These are phyloP conservation scores for Aschersonia sp. DNA, from an alignment of 2,329 filamentous ascomycete genomes.

Conservation along the genomic window DNA sequence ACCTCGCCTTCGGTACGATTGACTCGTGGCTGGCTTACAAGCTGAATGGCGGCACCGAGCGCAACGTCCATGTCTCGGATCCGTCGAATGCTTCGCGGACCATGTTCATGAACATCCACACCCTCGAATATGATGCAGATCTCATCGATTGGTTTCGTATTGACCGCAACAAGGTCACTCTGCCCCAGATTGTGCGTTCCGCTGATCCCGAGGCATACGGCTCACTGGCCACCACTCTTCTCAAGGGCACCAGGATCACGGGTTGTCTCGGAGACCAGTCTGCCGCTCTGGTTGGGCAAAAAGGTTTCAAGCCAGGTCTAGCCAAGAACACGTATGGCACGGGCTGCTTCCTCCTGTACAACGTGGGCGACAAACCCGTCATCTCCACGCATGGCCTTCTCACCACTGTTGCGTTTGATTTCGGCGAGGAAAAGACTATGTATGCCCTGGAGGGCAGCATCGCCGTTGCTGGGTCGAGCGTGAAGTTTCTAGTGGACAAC, in stretches of 20 bases:
- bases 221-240: slow-evolving; percentile 39
- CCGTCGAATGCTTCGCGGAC: slow-evolving; percentile 72
- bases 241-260: slow-evolving; percentile 57
- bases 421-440: slow-evolving; percentile 50
- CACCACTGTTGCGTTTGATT: slow-evolving; percentile 65
- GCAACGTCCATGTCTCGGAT: slow-evolving; percentile 60
- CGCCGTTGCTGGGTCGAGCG: slow-evolving; percentile 61
- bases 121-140: slow-evolving; percentile 57
- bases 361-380: slow-evolving; percentile 66
- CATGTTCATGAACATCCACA: slow-evolving; percentile 78
- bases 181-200: slow-evolving; percentile 68
- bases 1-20: slow-evolving; percentile 65
- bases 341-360: slow-evolving; percentile 74
- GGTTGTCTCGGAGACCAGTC: slow-evolving; percentile 75
- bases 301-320: slow-evolving; percentile 59
- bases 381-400: slow-evolving; percentile 65
- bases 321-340: slow-evolving; percentile 84
- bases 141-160: slow-evolving; percentile 64
- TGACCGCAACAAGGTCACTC: slow-evolving; percentile 50
- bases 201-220: slow-evolving; percentile 59
- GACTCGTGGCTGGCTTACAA: slow-evolving; percentile 73
- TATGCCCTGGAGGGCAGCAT: slow-evolving; percentile 70
- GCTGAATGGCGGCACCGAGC: slow-evolving; percentile 55
- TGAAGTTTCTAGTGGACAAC: slow-evolving; percentile 53
- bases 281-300: slow-evolving; percentile 66